phyloP scores from a whole-genome alignment of 768 basidiomycete species.

The Cyclocybe cylindracea region DNA sequence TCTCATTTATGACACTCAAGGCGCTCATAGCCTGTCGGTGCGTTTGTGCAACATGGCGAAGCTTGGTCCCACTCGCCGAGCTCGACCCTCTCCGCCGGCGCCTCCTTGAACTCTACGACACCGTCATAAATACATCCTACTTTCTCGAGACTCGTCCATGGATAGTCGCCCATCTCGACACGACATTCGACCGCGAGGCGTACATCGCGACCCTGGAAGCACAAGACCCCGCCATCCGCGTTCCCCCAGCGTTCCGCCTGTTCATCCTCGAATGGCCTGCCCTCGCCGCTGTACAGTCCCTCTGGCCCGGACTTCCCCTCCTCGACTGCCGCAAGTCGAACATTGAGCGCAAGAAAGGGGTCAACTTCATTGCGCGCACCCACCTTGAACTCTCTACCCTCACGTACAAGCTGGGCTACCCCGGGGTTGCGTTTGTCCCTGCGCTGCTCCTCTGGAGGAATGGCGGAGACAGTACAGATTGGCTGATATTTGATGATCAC shows the following conservation, averaged over 20 bases:
- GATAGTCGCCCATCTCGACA: too few relatives aligned
- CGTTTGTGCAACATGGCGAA: too few relatives aligned
- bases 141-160: too few relatives aligned
- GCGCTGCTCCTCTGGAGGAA: constrained; percentile 2
- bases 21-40: too few relatives aligned
- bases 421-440: background rate
- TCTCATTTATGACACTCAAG: too few relatives aligned
- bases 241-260: constrained; percentile 8
- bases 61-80: too few relatives aligned
- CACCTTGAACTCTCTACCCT: background rate
- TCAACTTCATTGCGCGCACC: background rate
- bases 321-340: background rate
- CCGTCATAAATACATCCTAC: too few relatives aligned
- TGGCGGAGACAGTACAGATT: background rate
- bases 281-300: background rate
- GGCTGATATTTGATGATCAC: too few relatives aligned
- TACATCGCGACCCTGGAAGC: background rate
- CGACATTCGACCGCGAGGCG: constrained; percentile 1
- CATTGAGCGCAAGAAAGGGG: background rate
- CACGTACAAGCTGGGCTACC: background rate
- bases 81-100: too few relatives aligned
- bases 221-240: background rate
- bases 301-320: constrained; percentile 6
- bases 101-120: too few relatives aligned
- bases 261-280: constrained; percentile 10